Evolutionary conservation across 176 grass and related monocot genomes (phyloP), one percentile per base, ranked within the genome.

Genomic region (Musa itinerans): DNA sequence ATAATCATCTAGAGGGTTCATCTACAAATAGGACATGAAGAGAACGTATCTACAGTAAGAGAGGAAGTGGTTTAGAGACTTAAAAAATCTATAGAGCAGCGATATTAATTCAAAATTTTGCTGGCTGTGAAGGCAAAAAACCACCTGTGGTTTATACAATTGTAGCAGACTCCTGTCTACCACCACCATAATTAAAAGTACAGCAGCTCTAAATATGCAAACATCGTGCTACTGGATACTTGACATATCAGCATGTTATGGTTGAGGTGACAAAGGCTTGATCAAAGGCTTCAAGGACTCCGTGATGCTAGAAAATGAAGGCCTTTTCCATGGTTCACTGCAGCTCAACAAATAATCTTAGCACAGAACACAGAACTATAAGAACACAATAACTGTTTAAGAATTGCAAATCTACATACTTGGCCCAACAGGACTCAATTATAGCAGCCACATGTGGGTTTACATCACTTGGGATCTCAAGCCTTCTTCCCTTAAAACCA

Each of bases 401-500:
- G 26, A 50, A 78, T 48, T 0, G 23, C 8, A 65, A 27, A 2
- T 66, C 14, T 1, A 71, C 85, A 82, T 98, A 98, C 95, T 87
- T 89, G 2, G 90, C 78, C 95, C 95, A 99, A 81, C 95, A 94
- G 63, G 88, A 89, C 52, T 93, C 90, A 53, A 93, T 93, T 52
- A 98, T 90, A 73, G 73, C 68, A 67, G 91, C 84, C 53, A 94
- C 88, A 54, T 83, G 80, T 84, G 90, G 86, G 84, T 93, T 98
- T 51, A 99, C 71, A 83, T 84, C 86, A 70, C 80, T 82, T 50
- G 90, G 90, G 70, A 94, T 89, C 43, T 99, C 95, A 77, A 93
- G 86, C 51, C 95, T 89, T 89, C 84, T 89, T 81, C 76, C 82
- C 90, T 91, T 99, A 81, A 99, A 99, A 14, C 95, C 90, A 55